phyloP scores from a whole-genome alignment of 2,329 filamentous ascomycete species.

The Fusarium sp. region DNA sequence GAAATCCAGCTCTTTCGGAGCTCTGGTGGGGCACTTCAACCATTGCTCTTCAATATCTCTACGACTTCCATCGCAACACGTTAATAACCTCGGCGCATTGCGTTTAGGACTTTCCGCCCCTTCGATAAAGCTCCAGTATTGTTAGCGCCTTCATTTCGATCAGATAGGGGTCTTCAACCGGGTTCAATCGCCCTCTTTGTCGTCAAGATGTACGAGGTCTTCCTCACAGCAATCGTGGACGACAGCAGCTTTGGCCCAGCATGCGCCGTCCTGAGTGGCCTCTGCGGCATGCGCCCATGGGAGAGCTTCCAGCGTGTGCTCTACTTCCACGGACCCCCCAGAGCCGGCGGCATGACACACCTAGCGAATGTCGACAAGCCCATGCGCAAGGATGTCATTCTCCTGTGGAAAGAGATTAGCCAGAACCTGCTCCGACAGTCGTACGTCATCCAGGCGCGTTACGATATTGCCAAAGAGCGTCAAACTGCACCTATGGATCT shows the following conservation, averaged over 20 bases:
- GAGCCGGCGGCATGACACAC: conserved; percentile 59
- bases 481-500: conserved; percentile 56
- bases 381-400: conserved; percentile 50
- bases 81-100: not conserved
- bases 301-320: conserved; percentile 63
- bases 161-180: not conserved
- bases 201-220: conserved; percentile 63
- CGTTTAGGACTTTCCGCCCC: not conserved
- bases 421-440: conserved; percentile 67
- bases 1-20: not conserved
- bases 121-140: not conserved
- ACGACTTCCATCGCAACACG: not conserved
- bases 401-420: conserved; percentile 65
- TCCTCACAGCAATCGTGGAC: conserved; percentile 65
- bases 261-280: conserved; percentile 66
- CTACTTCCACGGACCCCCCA: conserved; percentile 62
- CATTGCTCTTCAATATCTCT: not conserved
- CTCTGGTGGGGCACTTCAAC: conserved; percentile 18
- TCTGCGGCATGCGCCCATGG: conserved; percentile 67
- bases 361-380: conserved; percentile 53
- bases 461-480: conserved; percentile 61
- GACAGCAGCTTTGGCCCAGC: conserved; percentile 62
- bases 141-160: not conserved
- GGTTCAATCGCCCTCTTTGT: not conserved
- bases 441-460: conserved; percentile 67